phyloP scores from a whole-genome alignment of 345 rosid genomes.

The Camelina neglecta region DNA sequence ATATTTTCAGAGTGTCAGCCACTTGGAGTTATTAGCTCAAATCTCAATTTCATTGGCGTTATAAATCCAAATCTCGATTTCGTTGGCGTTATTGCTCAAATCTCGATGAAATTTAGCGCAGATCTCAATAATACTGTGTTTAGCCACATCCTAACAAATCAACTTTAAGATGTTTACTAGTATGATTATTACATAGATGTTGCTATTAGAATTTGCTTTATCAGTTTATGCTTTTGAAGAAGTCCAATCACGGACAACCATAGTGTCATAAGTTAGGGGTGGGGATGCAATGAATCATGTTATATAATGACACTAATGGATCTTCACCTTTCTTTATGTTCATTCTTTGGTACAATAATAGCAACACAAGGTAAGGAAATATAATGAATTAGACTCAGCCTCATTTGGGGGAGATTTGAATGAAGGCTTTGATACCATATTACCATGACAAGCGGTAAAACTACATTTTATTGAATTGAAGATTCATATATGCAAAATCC shows the following conservation, averaged over 20 bases:
- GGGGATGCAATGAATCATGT: background rate
- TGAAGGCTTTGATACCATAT: background rate
- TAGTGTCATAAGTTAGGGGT: background rate
- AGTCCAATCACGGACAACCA: background rate
- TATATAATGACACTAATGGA: background rate
- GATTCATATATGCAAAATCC: constrained; percentile 13
- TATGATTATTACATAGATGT: background rate
- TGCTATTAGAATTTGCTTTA: background rate
- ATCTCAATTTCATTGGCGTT: background rate
- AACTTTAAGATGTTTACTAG: background rate
- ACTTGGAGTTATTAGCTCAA: background rate
- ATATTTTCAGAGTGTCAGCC: background rate
- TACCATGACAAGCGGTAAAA: background rate
- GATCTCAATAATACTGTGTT: too few species aligned
- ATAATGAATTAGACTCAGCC: background rate
- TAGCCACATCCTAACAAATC: background rate
- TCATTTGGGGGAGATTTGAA: background rate
- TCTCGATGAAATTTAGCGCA: background rate
- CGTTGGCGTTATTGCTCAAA: background rate
- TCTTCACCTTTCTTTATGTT: background rate
- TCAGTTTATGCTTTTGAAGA: background rate
- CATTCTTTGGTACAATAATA: background rate
- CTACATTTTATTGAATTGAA: constrained; percentile 20
- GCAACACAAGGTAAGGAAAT: background rate
- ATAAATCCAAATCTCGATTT: background rate